Percentiles rank a stretch among this genome's conserved stretches.
Evolutionary conservation across 192 early-diverging fungal genomes (phyloP).

Genomic region (Coemansia sp.): DNA sequence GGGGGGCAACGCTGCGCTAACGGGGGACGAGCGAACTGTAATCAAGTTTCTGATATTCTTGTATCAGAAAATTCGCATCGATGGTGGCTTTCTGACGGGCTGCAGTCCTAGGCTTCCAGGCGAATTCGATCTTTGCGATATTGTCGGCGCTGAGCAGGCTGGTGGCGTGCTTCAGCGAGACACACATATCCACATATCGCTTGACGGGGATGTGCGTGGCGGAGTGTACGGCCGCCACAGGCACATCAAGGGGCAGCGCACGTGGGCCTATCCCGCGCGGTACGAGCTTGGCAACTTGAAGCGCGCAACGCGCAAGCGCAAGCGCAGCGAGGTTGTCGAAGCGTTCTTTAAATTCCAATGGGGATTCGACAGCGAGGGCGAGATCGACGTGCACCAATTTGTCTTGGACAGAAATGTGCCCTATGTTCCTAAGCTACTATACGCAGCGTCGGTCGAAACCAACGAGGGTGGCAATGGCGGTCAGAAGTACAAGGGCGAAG

Average conservation of each 20-base stretch:
- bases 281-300: not conserved
- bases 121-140: not conserved
- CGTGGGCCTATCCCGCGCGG: not conserved
- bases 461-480: not conserved
- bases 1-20: not conserved
- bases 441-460: not conserved
- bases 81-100: slow-evolving; percentile 2
- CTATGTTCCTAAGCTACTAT: not conserved
- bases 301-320: too few species aligned
- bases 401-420: not conserved
- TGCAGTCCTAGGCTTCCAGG: not conserved
- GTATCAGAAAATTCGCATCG: not conserved
- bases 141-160: not conserved
- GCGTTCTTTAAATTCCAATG: slow-evolving; percentile 8
- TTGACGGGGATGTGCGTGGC: too few species aligned
- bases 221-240: slow-evolving; percentile 1
- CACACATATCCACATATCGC: not conserved
- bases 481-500: not conserved
- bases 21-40: not conserved
- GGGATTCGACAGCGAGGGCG: not conserved
- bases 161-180: not conserved
- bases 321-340: not conserved
- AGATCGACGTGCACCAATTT: not conserved
- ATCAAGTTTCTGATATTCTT: not conserved
- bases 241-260: not conserved